Conservation (phyloP, 2,329 filamentous ascomycete species). For the Penicillium sp. region DNA sequence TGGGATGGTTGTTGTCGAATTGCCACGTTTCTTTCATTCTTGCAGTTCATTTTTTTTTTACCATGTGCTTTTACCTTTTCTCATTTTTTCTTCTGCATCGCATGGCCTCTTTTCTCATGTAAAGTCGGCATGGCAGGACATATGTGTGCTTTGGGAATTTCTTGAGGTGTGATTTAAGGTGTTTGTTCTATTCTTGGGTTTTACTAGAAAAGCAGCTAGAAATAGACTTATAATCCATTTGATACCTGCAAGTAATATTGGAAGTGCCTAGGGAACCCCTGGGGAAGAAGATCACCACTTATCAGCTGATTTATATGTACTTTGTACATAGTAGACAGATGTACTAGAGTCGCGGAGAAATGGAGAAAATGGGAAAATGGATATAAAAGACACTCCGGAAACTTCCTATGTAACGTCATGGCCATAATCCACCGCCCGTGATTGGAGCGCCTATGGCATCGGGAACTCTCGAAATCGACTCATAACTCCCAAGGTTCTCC, state of each 20-base stretch:
- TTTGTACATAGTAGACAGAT: background rate
- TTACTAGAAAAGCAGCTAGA: conserved; percentile 29
- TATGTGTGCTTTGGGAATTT: conserved; percentile 23
- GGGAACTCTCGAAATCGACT: conserved; percentile 15
- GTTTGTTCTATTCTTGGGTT: conserved; percentile 15
- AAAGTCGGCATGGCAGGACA: conserved; percentile 26
- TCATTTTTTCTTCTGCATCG: conserved; percentile 18
- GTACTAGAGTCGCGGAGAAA: conserved; percentile 1
- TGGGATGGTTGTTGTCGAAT: conserved; percentile 17
- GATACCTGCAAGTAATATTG: background rate
- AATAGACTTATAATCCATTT: conserved; percentile 20
- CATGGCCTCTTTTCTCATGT: conserved; percentile 25
- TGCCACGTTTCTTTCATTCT: conserved; percentile 10
- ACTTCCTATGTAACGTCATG: conserved; percentile 24
- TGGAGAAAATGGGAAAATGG: background rate
- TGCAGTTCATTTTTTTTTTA: conserved; percentile 8
- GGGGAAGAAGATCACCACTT: background rate
- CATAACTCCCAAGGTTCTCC: background rate
- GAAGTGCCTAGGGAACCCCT: background rate
- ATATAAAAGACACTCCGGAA: conserved; percentile 11
- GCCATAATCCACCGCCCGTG: conserved; percentile 18
- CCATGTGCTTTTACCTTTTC: conserved; percentile 4
- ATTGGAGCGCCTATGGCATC: conserved; percentile 17
- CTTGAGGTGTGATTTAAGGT: conserved; percentile 27
- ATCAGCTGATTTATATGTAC: background rate